Conservation (phyloP, 169 alveolate species). For the Plasmodium knowlesi region DNA sequence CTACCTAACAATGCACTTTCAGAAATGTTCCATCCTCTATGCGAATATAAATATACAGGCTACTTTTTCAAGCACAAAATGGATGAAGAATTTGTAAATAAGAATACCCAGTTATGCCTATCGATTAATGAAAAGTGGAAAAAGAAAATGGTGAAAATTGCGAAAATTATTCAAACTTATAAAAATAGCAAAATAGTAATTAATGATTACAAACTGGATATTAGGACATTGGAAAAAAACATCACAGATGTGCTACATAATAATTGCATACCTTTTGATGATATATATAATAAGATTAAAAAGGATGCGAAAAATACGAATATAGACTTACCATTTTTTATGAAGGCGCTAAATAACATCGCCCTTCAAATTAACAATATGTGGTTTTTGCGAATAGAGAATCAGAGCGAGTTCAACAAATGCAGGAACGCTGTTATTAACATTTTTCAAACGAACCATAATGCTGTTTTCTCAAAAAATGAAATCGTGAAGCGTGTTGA, state of each 20-base stretch:
- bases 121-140: slow-evolving; percentile 67
- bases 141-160: slow-evolving; percentile 69
- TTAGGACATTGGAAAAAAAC: slow-evolving; percentile 55
- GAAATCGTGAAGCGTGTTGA: slow-evolving; percentile 49
- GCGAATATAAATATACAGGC: slow-evolving; percentile 75
- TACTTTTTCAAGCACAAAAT: slow-evolving; percentile 69
- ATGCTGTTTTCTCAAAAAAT: slow-evolving; percentile 39
- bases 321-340: slow-evolving; percentile 35
- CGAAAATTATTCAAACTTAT: slow-evolving; percentile 65
- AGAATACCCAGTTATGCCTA: slow-evolving; percentile 36
- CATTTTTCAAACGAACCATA: slow-evolving; percentile 54
- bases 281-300: slow-evolving; percentile 50
- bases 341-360: slow-evolving; percentile 47
- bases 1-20: slow-evolving; percentile 33
- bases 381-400: slow-evolving; percentile 48
- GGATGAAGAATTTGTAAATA: slow-evolving; percentile 47
- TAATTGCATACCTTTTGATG: slow-evolving; percentile 52
- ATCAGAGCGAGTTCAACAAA: slow-evolving; percentile 51
- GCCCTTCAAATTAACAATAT: slow-evolving; percentile 68
- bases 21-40: slow-evolving; percentile 59
- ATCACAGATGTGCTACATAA: slow-evolving; percentile 57
- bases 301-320: slow-evolving; percentile 33
- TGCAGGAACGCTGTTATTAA: slow-evolving; percentile 72
- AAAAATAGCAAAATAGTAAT: slow-evolving; percentile 67
- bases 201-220: slow-evolving; percentile 66